phyloP scores from a whole-genome alignment of 768 basidiomycete species.

The Hortiboletus flavorubellus region DNA sequence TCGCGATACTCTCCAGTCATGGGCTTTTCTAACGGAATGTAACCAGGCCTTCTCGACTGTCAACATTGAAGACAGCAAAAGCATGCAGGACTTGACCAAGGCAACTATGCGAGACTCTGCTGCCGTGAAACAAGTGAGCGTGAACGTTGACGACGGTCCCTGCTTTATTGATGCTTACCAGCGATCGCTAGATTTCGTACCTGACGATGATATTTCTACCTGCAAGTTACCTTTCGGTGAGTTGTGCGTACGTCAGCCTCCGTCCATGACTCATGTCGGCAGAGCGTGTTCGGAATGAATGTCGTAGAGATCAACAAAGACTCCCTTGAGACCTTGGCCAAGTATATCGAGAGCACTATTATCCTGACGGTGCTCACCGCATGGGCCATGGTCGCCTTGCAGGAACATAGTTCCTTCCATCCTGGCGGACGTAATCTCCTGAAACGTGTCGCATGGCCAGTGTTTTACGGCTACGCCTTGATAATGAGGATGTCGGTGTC shows the following conservation, averaged over 20 bases:
- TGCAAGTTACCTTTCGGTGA: slow-evolving; percentile 41
- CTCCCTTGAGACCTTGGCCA: slow-evolving; percentile 31
- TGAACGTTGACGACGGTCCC: background rate
- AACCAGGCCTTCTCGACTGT: slow-evolving; percentile 56
- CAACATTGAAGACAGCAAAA: slow-evolving; percentile 55
- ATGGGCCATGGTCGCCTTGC: slow-evolving; percentile 57
- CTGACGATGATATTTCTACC: slow-evolving; percentile 63
- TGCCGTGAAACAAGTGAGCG: slow-evolving; percentile 33
- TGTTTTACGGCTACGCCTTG: background rate
- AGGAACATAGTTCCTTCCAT: slow-evolving; percentile 30
- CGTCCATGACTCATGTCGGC: slow-evolving; percentile 14
- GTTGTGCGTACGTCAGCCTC: background rate
- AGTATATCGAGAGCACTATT: slow-evolving; percentile 43
- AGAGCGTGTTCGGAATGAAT: slow-evolving; percentile 33
- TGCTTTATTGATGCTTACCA: background rate
- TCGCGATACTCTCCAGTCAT: background rate
- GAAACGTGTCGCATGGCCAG: slow-evolving; percentile 22
- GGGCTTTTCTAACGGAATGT: background rate
- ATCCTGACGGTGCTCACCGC: slow-evolving; percentile 49
- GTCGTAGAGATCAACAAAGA: slow-evolving; percentile 29
- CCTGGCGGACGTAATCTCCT: background rate
- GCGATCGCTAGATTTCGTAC: slow-evolving; percentile 43
- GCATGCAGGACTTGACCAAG: slow-evolving; percentile 50
- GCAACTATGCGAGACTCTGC: slow-evolving; percentile 42
- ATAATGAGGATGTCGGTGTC: background rate